Evolutionary conservation across 2,329 filamentous ascomycete species (phyloP), one percentile per base, ranked within the genome.

Genomic region (Talaromyces sp.): DNA sequence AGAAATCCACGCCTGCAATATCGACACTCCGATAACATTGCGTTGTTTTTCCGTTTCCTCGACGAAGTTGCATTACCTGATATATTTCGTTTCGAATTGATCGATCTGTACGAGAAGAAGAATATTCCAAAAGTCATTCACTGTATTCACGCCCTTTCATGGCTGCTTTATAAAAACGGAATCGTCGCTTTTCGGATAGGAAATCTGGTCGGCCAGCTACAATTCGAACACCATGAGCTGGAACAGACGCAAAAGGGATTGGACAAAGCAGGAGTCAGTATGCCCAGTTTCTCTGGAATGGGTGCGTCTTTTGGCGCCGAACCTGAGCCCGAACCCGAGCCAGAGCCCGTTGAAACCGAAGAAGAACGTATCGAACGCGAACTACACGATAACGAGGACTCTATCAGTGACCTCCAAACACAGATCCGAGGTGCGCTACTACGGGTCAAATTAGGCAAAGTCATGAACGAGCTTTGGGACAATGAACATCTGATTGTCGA

Each of bases 81-180:
- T 72, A 85, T 99, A 19, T 99, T 99, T 77, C 89, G 94, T 65
- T 99, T 99, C 77, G 95, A 99, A 77, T 84, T 98, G 54, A 96
- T 98, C 69, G 95, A 99, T 78, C 81, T 99, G 13, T 99, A 99
- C 81, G 96, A 99, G 79, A 99, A 98, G 83, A 99, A 99, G 80
- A 99, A 99, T 73, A 96, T 98, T 1, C 95, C 95, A 3, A 99
- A 98, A 78, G 96, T 98, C 75, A 99, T 99, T 68, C 96, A 99
- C 80, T 99, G 95, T 75, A 95, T 99, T 61, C 95, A 99, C 73
- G 95, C 95, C 0, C 83, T 99, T 19, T 98, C 94, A 76, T 99
- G 94, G 93, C 84, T 99, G n/a, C 84, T 99, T 11, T 97, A 92
- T 78, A 90, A 95, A 58, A 95, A 97, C 76, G 94, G 95, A 1